Evolutionary conservation across 225 moss, liverwort and hornwort genomes (phyloP), one percentile per base, ranked within the genome.

Genomic region (Pseudoscleropodium purum): DNA sequence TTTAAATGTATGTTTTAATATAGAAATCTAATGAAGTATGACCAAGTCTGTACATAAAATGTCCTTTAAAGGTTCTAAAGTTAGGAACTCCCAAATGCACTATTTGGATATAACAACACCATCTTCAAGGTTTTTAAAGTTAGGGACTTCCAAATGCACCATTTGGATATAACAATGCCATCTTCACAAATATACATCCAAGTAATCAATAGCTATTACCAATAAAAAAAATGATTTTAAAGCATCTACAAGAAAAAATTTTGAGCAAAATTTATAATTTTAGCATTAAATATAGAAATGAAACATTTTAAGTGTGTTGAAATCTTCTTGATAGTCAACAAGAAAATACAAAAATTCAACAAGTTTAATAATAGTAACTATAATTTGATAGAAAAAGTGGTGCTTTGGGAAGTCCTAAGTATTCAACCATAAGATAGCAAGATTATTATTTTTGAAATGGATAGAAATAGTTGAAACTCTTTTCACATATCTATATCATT

Each of bases 231-330:
- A 41, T 8, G 3, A 26, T 15, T 72, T 41, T 27, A 41, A 26
- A 72, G 9, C 15, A 72, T 27, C 9, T 26, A 41, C 5, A 1
- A 26, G 5, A 70, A 70, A 10, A 8, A 14, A 8, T 0, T 24
- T 39, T 41, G 9, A 41, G 0, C 41, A 69, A n/a, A 37, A 8
- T 39, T 15, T 26, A 41, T 41, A 26, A 27, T 15, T 41, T 9
- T 1, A 5, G 3, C 3, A 41, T 72, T 5, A 9, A 39, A 36
- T 25, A 39, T 70, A 5, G 0, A 0, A 25, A 24, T 14, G 3
- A 41, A 26, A 9, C 5, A 24, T 15, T 7, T 39, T 72, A 2
- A 0, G 25, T 70, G 5, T 8, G 0, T 41, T 26, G 1, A 41
- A 41, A 26, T 72, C 9, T 1, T 41, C 41, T 9, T 72, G 2